These are phyloP conservation scores for Naganishia friedmannii DNA, from an alignment of 768 basidiomycete genomes.

Conservation along the genomic window DNA sequence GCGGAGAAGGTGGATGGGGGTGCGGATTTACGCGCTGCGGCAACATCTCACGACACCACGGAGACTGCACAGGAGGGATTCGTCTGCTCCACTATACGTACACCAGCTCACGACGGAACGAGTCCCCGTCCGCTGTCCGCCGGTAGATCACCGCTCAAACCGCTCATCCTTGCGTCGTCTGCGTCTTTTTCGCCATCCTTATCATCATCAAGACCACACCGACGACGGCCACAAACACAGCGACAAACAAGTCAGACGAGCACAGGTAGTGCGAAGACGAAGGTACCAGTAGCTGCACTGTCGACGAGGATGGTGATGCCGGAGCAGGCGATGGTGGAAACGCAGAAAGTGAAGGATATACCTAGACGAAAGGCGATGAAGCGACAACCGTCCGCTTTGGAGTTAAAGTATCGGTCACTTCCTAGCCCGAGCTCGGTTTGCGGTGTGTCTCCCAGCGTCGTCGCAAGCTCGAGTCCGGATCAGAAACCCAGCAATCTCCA, in stretches of 20 bases:
- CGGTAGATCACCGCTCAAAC: background rate
- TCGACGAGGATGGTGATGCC: background rate
- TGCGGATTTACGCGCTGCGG: background rate
- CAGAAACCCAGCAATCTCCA: no score
- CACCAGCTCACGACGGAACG: background rate
- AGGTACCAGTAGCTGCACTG: background rate
- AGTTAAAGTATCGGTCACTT: constrained; percentile 1
- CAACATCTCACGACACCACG: background rate
- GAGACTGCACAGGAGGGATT: background rate
- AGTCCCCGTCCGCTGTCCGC: background rate
- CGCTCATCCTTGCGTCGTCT: background rate
- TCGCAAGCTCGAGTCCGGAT: background rate
- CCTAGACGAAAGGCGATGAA: background rate
- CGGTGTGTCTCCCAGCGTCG: background rate
- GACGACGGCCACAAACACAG: no score
- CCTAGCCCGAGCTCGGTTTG: background rate
- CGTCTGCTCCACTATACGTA: no score
- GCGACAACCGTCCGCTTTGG: constrained; percentile 7
- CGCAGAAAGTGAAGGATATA: background rate
- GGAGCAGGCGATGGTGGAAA: background rate
- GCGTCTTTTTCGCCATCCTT: background rate
- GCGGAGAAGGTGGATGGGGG: background rate
- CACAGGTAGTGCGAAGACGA: no score
- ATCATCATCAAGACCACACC: background rate
- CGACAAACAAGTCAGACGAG: no score